Base-by-base conservation (phyloP, 345 rosid species). In the Viola odorata region DNA sequence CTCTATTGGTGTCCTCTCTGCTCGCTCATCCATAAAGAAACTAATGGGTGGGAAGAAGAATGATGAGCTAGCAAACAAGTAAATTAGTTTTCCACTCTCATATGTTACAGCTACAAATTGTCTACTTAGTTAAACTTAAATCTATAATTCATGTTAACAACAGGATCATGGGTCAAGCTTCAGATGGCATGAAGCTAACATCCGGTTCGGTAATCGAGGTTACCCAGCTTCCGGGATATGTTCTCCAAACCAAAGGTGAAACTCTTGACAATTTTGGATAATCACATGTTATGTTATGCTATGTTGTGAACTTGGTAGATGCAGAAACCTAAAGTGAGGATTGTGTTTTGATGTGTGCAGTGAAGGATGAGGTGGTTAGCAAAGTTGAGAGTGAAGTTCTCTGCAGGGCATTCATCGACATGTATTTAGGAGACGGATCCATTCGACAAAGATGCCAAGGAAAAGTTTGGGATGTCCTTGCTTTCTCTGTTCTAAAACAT, bases 351-450 rank as follows among this genome's bases (percentile, higher is more conserved):
- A 15, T 53, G 62, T 48, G 14, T 69, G 76, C 78, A 67, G 84
- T 81, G 71, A 69, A 15, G 72, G 81, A 71, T 15, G 72, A 73
- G 67, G 74, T 64, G 72, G 63, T 71, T 32, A 79, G 81, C 79
- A 67, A 58, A 62, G 76, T 77, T 38, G 73, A 73, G 67, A 81
- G 80, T 52, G 84, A 84, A 45, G 75, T 79, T 64, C 79, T 84
- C 50, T 82, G 82, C 75, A 72, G 83, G 76, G 82, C 83, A 23
- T 75, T 47, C 72, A 40, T 73, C 47, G 12, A 74, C 53, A 47
- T 75, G 82, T 82, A 80, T 61, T 67, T 78, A 12, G 82, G 87
- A 62, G 84, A 80, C 17, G 75, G 75, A 73, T 69, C 65, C 81
- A 4, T 57, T 78, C 5, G 82, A 77, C 79, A 78, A 76, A 61